Evolutionary conservation across 2,329 filamentous ascomycete species (phyloP).

Genomic region (Cladosporium sp.): DNA sequence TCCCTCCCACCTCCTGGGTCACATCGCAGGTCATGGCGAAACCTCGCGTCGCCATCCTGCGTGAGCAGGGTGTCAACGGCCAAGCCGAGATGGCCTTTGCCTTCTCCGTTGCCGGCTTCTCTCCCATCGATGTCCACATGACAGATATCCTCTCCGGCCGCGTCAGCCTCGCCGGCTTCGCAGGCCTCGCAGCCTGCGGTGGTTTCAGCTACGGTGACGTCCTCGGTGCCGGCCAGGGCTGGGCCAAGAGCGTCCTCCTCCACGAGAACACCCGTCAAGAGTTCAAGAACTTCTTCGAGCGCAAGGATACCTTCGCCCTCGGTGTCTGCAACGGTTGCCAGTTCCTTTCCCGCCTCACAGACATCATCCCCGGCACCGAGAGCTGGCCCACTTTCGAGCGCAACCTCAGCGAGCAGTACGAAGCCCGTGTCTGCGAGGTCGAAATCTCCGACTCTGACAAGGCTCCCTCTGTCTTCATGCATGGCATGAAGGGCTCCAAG

Average conservation of each 20-base stretch:
- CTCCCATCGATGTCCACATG: conserved; percentile 94
- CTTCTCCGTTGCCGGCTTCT: conserved; percentile 86
- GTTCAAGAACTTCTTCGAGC: conserved; percentile 80
- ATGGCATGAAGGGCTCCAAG: conserved; percentile 77
- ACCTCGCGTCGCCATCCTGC: conserved; percentile 82
- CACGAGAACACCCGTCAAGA: conserved; percentile 71
- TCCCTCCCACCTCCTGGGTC: conserved; percentile 64
- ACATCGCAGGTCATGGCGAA: conserved; percentile 57
- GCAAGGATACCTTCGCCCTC: conserved; percentile 84
- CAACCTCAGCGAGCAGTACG: conserved; percentile 84
- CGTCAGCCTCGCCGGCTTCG: conserved; percentile 75
- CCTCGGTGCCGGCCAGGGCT: conserved; percentile 90
- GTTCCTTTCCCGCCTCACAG: conserved; percentile 79
- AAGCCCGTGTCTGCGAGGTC: conserved; percentile 83
- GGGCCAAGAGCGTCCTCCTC: conserved; percentile 89
- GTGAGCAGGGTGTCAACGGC: conserved; percentile 94
- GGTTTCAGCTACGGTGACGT: conserved; percentile 95
- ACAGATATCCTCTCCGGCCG: conserved; percentile 78
- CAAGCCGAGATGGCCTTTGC: conserved; percentile 98
- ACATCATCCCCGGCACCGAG: conserved; percentile 76
- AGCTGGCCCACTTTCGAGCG: conserved; percentile 83
- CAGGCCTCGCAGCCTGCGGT: conserved; percentile 88
- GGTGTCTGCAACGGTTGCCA: conserved; percentile 98
- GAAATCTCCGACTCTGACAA: conserved; percentile 52
- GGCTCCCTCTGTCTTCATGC: conserved; percentile 73